Evolutionary conservation across 2,329 filamentous ascomycete species (phyloP).

Genomic region (Phyllosticta citribraziliensis): DNA sequence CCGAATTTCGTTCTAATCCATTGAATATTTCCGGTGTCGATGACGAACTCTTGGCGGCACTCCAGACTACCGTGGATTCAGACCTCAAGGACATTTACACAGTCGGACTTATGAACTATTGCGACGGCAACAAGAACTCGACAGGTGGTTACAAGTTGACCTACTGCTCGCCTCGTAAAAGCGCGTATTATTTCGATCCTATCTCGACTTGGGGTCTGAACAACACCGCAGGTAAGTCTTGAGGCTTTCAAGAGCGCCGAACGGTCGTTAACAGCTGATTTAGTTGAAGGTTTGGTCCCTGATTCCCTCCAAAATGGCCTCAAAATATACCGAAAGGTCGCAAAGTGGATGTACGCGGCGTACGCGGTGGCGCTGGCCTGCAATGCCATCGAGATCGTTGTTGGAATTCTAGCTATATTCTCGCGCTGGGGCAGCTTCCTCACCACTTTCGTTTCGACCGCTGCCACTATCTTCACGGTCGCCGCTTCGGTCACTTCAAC

Average conservation of each 20-base stretch:
- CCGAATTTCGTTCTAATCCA: conserved; percentile 38
- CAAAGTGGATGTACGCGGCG: conserved; percentile 73
- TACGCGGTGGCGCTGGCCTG: conserved; percentile 65
- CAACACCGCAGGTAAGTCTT: conserved; percentile 36
- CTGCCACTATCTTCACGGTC: conserved; percentile 48
- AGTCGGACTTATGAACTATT: conserved; percentile 81
- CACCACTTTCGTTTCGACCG: conserved; percentile 58
- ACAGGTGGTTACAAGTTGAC: conserved; percentile 36
- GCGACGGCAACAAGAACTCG: conserved; percentile 50
- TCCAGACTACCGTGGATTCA: conserved; percentile 27
- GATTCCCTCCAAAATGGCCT: conserved; percentile 57
- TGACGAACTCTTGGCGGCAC: conserved; percentile 30
- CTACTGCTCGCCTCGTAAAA: too few species aligned
- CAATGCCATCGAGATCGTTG: conserved; percentile 60
- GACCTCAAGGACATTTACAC: conserved; percentile 67
- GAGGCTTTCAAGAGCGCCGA: too few species aligned
- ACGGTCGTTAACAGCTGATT: too few species aligned
- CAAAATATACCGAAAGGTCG: conserved; percentile 61
- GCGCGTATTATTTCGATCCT: too few species aligned
- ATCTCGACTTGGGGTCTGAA: conserved; percentile 55
- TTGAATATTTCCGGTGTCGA: conserved; percentile 27
- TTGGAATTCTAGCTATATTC: conserved; percentile 77
- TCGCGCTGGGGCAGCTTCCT: conserved; percentile 71
- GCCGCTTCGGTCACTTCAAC: conserved; percentile 65
- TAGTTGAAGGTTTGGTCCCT: conserved; percentile 49